Conservation (phyloP, 345 rosid genomes). For the Toxicodendron radicans region DNA sequence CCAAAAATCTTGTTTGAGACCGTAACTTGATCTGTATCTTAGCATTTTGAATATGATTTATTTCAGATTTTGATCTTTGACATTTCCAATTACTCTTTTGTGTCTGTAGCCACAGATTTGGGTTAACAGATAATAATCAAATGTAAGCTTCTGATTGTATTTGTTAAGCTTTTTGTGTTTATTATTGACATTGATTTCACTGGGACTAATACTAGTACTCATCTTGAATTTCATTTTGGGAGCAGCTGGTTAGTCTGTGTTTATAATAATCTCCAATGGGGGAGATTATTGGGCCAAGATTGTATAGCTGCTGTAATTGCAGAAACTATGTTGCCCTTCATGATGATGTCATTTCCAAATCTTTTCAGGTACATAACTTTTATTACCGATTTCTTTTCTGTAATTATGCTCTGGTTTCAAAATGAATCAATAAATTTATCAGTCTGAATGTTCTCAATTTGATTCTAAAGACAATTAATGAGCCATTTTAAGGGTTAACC, state of each 20-base stretch:
- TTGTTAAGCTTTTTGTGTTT: neutral
- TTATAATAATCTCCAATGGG: constrained; percentile 21
- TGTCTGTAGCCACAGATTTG: constrained; percentile 18
- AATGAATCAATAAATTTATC: neutral
- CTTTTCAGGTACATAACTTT: constrained; percentile 45
- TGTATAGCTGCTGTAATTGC: constrained; percentile 65
- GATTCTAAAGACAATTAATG: neutral
- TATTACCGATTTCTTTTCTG: constrained; percentile 8
- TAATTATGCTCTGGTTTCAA: neutral
- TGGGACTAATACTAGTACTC: neutral
- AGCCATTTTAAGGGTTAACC: neutral
- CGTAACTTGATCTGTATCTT: neutral
- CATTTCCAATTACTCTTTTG: constrained; percentile 6
- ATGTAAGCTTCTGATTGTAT: constrained; percentile 5
- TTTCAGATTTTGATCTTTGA: constrained; percentile 5
- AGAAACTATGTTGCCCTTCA: constrained; percentile 56
- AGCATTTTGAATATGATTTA: neutral
- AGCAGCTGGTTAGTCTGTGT: neutral
- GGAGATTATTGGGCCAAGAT: constrained; percentile 44
- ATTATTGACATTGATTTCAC: neutral
- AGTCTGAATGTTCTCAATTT: neutral
- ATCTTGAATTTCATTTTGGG: neutral
- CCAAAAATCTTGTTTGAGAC: neutral
- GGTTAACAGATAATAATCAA: neutral
- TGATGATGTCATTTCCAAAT: constrained; percentile 60